Base-by-base conservation (phyloP, 148 eudicot species). In the Fagopyrum homotropicum region DNA sequence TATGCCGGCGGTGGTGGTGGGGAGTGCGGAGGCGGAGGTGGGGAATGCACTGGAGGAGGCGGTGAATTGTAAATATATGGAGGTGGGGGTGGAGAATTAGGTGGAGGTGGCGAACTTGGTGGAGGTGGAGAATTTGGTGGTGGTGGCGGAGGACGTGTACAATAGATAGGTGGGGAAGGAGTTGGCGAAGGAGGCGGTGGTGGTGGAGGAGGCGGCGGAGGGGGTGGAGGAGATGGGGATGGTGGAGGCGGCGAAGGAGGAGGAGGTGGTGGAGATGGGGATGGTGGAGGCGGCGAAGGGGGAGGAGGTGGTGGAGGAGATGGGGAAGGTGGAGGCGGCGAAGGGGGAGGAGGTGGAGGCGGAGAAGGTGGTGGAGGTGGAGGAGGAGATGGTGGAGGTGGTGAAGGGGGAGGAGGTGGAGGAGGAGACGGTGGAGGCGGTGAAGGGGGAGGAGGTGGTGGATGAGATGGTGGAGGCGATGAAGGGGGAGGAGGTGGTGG, bases 271-370 rank as follows among this genome's bases (percentile, higher is more conserved):
- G n/a, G n/a, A n/a, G n/a, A n/a, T n/a, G n/a, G n/a, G n/a, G n/a
- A n/a, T n/a, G n/a, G n/a, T n/a, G n/a, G n/a, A n/a, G n/a, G n/a
- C n/a, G n/a, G n/a, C n/a, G n/a, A n/a, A n/a, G n/a, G n/a, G n/a
- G n/a, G n/a, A n/a, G n/a, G 80, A 29, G 74, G 73, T 0, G 84
- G 85, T 4, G 86, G 81, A 0, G 88, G 83, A 2, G 89, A 80
- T 0, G 87, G 44, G 2, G 89, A 77, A 3, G 79, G 45, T 1
- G 84, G 74, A 14, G 82, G 81, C 1, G 84, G 77, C 0, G 81
- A 80, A 4, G 83, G 66, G 30, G 54, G 59, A 12, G 45, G 66
- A 1, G 81, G 74, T 8, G 83, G 78, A 4, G 83, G 81, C 3
- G 83, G 76, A 0, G 80, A 9, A 6, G 82, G 68, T 0, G 80